Evolutionary conservation across 2,329 filamentous ascomycete species (phyloP).

Genomic region (Gnomoniopsis smithogilvyi): DNA sequence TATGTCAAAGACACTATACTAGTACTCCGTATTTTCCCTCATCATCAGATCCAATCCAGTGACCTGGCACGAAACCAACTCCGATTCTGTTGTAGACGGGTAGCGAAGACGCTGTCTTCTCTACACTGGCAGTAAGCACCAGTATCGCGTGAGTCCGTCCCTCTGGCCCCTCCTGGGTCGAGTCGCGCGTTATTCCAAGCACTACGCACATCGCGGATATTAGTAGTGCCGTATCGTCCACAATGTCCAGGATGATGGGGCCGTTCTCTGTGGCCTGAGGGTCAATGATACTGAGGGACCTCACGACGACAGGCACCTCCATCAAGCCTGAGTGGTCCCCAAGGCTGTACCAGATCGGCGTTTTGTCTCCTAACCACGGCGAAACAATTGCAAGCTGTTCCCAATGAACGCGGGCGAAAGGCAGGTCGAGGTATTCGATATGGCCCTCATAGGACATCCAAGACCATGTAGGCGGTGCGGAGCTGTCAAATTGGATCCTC

Average conservation of each 20-base stretch:
- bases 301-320: not conserved
- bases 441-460: constrained; percentile 8
- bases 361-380: not conserved
- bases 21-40: too few species aligned
- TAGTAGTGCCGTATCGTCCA: not conserved
- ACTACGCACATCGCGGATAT: not conserved
- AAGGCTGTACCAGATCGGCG: not conserved
- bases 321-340: not conserved
- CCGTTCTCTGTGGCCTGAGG: not conserved
- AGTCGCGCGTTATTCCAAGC: not conserved
- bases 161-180: not conserved
- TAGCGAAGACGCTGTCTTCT: not conserved
- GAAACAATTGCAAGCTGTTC: not conserved
- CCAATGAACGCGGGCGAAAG: not conserved
- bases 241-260: not conserved
- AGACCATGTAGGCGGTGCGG: constrained; percentile 1
- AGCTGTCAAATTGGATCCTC: not conserved
- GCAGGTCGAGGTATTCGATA: not conserved
- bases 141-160: not conserved
- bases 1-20: too few species aligned
- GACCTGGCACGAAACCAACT: not conserved
- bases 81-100: not conserved
- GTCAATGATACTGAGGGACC: not conserved
- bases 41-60: not conserved
- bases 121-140: not conserved